These are phyloP conservation scores for Tolypocladium tundrense DNA, from an alignment of 2,329 filamentous ascomycete species.

Conservation along the genomic window DNA sequence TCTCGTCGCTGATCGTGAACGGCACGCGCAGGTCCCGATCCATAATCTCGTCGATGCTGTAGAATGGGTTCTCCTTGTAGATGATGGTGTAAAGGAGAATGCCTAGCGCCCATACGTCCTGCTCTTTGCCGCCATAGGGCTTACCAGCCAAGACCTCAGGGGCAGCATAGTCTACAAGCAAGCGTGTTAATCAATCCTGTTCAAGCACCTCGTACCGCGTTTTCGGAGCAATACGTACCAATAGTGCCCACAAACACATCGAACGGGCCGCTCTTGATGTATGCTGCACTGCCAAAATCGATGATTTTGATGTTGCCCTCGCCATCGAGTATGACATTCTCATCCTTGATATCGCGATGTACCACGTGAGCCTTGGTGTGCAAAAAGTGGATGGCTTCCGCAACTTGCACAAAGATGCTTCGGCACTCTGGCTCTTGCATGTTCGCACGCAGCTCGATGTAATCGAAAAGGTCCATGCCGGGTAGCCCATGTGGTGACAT, in stretches of 20 bases:
- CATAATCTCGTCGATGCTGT: slow-evolving; percentile 98
- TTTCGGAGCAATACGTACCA: slow-evolving; percentile 45
- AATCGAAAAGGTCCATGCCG: slow-evolving; percentile 98
- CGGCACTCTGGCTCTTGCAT: slow-evolving; percentile 94
- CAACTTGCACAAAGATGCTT: slow-evolving; percentile 92
- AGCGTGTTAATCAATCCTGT: slow-evolving; percentile 22
- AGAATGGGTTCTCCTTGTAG: slow-evolving; percentile 99
- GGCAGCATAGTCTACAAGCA: slow-evolving; percentile 77
- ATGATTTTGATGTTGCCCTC: slow-evolving; percentile 95
- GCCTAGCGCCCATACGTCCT: slow-evolving; percentile 96
- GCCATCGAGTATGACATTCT: slow-evolving; percentile 93
- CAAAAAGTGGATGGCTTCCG: slow-evolving; percentile 78
- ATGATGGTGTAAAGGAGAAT: slow-evolving; percentile 97
- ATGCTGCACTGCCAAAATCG: slow-evolving; percentile 95
- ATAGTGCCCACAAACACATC: slow-evolving; percentile 99
- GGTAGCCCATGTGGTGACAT: slow-evolving; percentile 93
- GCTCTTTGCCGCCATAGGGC: slow-evolving; percentile 88
- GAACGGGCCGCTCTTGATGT: slow-evolving; percentile 97
- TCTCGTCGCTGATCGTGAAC: slow-evolving; percentile 79
- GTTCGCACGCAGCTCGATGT: slow-evolving; percentile 89
- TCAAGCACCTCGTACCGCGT: neutral
- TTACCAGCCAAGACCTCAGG: slow-evolving; percentile 93
- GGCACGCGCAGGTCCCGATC: slow-evolving; percentile 90
- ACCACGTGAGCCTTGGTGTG: slow-evolving; percentile 87
- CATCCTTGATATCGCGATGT: slow-evolving; percentile 97